These are phyloP conservation scores for Colletotrichum gloeosporioides DNA, from an alignment of 2,329 filamentous ascomycete genomes.

Conservation along the genomic window DNA sequence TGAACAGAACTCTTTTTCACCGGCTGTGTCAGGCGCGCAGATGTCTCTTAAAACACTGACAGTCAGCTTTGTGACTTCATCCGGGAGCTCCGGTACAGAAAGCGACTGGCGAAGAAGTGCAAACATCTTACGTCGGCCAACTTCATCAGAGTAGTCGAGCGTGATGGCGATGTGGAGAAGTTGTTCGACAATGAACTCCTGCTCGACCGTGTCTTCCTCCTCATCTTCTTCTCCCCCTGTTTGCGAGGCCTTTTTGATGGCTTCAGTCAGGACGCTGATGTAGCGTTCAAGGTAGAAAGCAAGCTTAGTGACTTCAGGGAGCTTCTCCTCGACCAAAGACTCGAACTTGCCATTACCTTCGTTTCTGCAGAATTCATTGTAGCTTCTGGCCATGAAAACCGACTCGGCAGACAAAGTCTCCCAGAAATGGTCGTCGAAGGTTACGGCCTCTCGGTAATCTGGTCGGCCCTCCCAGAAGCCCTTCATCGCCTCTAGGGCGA, in stretches of 20 bases:
- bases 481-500: conserved; percentile 92
- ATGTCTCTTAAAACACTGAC: conserved; percentile 83
- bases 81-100: conserved; percentile 85
- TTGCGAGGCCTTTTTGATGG: conserved; percentile 62
- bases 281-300: conserved; percentile 87
- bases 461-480: conserved; percentile 95
- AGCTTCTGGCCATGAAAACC: conserved; percentile 87
- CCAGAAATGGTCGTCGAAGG: conserved; percentile 79
- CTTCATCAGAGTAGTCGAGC: conserved; percentile 96
- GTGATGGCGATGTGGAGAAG: conserved; percentile 90
- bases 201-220: conserved; percentile 84
- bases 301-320: conserved; percentile 92
- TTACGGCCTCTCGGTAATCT: conserved; percentile 76
- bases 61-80: conserved; percentile 89
- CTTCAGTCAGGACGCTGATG: conserved; percentile 70
- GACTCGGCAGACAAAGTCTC: conserved; percentile 83
- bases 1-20: conserved; percentile 83
- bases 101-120: conserved; percentile 84
- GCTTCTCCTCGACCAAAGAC: conserved; percentile 83
- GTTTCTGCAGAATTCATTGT: conserved; percentile 89
- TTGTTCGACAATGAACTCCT: conserved; percentile 96
- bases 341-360: conserved; percentile 78
- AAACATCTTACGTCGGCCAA: conserved; percentile 95
- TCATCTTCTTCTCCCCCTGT: conserved; percentile 66
- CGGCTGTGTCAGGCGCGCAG: conserved; percentile 75